These are phyloP conservation scores for Penicillium sp. DNA, from an alignment of 2,329 filamentous ascomycete genomes.

Conservation along the genomic window DNA sequence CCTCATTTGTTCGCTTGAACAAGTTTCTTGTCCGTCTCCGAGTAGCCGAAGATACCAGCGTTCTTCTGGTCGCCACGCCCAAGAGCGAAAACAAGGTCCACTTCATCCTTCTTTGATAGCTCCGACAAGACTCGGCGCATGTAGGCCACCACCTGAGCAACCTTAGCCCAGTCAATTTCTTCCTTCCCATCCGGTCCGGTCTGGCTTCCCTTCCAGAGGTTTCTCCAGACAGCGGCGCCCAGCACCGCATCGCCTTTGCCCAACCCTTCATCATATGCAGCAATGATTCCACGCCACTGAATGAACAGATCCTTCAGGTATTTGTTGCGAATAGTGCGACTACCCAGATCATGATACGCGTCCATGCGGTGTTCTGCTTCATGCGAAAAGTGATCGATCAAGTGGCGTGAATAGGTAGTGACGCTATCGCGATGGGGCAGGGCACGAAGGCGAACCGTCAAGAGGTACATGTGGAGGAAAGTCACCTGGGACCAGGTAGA, in stretches of 20 bases:
- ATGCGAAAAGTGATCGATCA: constrained; percentile 84
- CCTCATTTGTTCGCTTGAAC: constrained; percentile 31
- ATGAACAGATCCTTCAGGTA: constrained; percentile 83
- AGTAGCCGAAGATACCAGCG: constrained; percentile 33
- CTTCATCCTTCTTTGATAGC: constrained; percentile 54
- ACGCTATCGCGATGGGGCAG: constrained; percentile 65
- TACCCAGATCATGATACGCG: constrained; percentile 47
- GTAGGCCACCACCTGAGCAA: constrained; percentile 63
- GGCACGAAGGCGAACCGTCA: constrained; percentile 78
- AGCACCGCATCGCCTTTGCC: constrained; percentile 47
- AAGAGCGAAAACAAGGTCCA: constrained; percentile 52
- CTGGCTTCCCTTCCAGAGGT: constrained; percentile 74
- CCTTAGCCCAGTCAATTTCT: constrained; percentile 58
- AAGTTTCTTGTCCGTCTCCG: constrained; percentile 37
- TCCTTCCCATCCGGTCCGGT: constrained; percentile 29
- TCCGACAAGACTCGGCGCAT: constrained; percentile 57
- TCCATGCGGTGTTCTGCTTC: constrained; percentile 68
- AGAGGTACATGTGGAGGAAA: constrained; percentile 92
- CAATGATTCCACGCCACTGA: constrained; percentile 84
- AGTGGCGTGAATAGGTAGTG: constrained; percentile 78
- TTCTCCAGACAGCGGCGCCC: constrained; percentile 79
- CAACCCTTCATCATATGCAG: constrained; percentile 57
- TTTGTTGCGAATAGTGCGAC: constrained; percentile 55
- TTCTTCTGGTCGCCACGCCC: constrained; percentile 37
- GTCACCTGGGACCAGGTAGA: constrained; percentile 95